Conservation (phyloP, 495 filamentous ascomycete genomes). For the Endocarpon pusillum region DNA sequence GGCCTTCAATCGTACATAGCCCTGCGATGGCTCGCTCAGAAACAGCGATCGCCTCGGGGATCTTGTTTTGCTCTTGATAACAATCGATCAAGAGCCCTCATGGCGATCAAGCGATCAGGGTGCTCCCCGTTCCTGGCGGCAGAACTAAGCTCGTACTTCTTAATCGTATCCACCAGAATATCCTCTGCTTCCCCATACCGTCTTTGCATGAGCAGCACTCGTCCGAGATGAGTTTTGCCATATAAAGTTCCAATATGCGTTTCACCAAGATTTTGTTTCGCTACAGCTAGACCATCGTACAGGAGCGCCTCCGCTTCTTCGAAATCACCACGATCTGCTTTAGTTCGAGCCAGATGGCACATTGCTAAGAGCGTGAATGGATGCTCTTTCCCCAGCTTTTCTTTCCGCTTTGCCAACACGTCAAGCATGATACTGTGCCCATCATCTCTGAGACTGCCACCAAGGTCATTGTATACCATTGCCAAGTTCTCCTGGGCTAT, state of each 20-base stretch:
- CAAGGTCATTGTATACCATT: constrained; percentile 9
- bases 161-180: constrained; percentile 3
- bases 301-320: constrained; percentile 6
- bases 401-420: constrained; percentile 7
- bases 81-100: no score
- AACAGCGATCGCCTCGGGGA: no score
- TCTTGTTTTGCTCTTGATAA: no score
- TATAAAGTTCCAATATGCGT: constrained; percentile 10
- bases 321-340: constrained; percentile 6
- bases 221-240: constrained; percentile 7
- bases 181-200: constrained; percentile 8
- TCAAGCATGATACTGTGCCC: constrained; percentile 4
- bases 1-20: no score
- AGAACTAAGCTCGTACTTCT: no score
- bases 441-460: not conserved
- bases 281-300: constrained; percentile 7
- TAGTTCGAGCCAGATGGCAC: constrained; percentile 11
- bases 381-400: constrained; percentile 13
- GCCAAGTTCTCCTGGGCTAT: constrained; percentile 11
- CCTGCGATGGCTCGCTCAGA: no score
- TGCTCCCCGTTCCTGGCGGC: no score
- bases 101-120: no score
- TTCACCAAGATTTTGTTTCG: constrained; percentile 8
- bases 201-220: constrained; percentile 6
- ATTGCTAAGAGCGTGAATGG: constrained; percentile 13